Base-by-base conservation (phyloP, 148 eudicot genomes). In the Camellia granthamiana region DNA sequence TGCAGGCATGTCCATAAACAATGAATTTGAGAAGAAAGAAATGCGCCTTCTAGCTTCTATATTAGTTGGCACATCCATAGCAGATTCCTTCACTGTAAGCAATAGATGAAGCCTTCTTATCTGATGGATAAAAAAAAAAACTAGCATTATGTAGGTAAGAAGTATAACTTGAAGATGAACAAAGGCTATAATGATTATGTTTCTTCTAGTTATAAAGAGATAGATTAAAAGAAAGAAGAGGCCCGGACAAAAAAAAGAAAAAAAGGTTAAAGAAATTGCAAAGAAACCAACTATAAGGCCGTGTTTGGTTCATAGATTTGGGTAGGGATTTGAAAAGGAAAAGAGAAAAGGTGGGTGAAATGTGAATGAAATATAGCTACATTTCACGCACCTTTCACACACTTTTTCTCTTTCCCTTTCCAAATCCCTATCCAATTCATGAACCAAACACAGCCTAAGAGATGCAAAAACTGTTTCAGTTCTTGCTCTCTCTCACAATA, bases 41-140 rank as follows among this genome's bases (percentile, higher is more conserved):
- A 88, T 84, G 83, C 91, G 82, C 70, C 91, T 77, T 38, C 91
- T 84, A 69, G 91, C 91, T 86, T 88, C 91, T 61, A 88, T 86
- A 74, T 88, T 88, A 21, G 89, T 83, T 67, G 91, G 91, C 54
- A 88, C 89, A 78, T 88, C 89, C 75, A 84, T 79, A 42, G 88
- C 88, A 69, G 91, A 88, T 77, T 88, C 91, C 69, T 86, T 86
- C 5, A 88, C 91, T 30, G 89, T 86, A 10, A 88, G 79, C n/a
- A 88, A 81, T 64, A 86, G 73, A 80, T 86, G 80, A 41, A 88
- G 86, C 46, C 91, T 84, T 59, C 75, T 87, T 78, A 88, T 81
- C 90, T 88, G 84, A 56, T 5, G 38, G 38, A 30, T 30, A 30
- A 72, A 59, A 75, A 38, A 74, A 38, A 46, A 4, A 10, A 18